Conservation (phyloP, 2,329 filamentous ascomycete species). For the Clathrospora elynae region DNA sequence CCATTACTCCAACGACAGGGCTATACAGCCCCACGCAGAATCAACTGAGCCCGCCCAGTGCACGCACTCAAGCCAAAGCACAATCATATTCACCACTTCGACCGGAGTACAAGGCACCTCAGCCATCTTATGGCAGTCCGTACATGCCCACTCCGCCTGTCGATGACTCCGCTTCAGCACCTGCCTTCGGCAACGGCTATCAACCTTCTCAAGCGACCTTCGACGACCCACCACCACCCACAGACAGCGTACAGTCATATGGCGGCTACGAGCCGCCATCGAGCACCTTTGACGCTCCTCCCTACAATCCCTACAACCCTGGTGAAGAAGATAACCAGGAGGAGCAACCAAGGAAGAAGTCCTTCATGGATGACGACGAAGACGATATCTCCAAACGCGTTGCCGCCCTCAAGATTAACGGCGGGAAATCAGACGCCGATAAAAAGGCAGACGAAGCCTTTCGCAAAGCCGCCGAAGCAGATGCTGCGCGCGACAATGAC, state of each 20-base stretch:
- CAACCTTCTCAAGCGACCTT: constrained; percentile 36
- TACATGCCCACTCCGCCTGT: constrained; percentile 38
- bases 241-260: constrained; percentile 18
- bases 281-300: constrained; percentile 35
- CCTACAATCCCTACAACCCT: constrained; percentile 56
- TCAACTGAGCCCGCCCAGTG: constrained; percentile 37
- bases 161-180: constrained; percentile 25
- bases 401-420: constrained; percentile 53
- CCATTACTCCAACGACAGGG: constrained; percentile 32
- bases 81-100: constrained; percentile 43
- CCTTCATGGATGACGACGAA: constrained; percentile 81
- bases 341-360: constrained; percentile 63
- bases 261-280: constrained; percentile 44
- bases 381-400: constrained; percentile 63
- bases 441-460: constrained; percentile 84
- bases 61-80: constrained; percentile 32
- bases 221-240: constrained; percentile 20
- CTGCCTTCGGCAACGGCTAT: constrained; percentile 36
- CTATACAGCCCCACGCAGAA: constrained; percentile 40
- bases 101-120: constrained; percentile 29
- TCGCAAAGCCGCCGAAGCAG: constrained; percentile 76
- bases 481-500: constrained; percentile 63
- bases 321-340: constrained; percentile 56
- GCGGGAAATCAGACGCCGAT: constrained; percentile 56
- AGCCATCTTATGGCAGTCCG: constrained; percentile 35